Conservation (phyloP, 2,329 filamentous ascomycete genomes). For the Aspergillus sp. region DNA sequence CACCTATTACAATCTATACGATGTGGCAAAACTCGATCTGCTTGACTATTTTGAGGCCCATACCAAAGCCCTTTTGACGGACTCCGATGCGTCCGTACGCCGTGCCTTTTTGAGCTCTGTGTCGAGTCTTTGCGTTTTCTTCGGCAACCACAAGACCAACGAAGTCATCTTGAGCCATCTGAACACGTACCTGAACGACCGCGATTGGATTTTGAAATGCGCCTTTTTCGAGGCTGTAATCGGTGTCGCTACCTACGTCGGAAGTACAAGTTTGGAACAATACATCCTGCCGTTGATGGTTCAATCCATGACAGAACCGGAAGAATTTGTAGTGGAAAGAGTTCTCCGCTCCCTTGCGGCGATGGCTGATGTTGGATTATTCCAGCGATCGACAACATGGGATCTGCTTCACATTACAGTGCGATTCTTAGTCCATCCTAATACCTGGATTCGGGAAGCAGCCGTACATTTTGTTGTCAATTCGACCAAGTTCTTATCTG, state of each 20-base stretch:
- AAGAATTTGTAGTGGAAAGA: conserved; percentile 89
- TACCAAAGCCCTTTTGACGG: conserved; percentile 82
- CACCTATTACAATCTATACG: conserved; percentile 74
- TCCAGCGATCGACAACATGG: conserved; percentile 78
- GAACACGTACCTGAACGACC: conserved; percentile 94
- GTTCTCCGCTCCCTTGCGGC: conserved; percentile 80
- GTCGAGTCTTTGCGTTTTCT: conserved; percentile 86
- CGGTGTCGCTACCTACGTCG: conserved; percentile 82
- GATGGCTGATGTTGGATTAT: conserved; percentile 77
- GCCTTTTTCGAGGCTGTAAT: conserved; percentile 95
- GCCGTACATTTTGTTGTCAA: conserved; percentile 75
- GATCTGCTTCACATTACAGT: conserved; percentile 76
- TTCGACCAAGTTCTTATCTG: conserved; percentile 64
- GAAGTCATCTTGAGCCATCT: conserved; percentile 94
- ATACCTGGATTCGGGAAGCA: conserved; percentile 88
- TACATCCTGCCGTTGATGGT: conserved; percentile 95
- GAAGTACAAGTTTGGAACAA: conserved; percentile 80
- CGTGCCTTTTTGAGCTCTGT: conserved; percentile 88
- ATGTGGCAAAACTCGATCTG: conserved; percentile 75
- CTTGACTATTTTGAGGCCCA: conserved; percentile 78
- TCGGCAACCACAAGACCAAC: conserved; percentile 82
- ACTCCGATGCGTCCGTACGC: conserved; percentile 74
- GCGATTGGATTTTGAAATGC: conserved; percentile 92
- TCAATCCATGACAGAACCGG: conserved; percentile 82
- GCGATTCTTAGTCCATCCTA: conserved; percentile 87